These are phyloP conservation scores for Podospora pseudocomata DNA, from an alignment of 495 filamentous ascomycete species.

Conservation along the genomic window DNA sequence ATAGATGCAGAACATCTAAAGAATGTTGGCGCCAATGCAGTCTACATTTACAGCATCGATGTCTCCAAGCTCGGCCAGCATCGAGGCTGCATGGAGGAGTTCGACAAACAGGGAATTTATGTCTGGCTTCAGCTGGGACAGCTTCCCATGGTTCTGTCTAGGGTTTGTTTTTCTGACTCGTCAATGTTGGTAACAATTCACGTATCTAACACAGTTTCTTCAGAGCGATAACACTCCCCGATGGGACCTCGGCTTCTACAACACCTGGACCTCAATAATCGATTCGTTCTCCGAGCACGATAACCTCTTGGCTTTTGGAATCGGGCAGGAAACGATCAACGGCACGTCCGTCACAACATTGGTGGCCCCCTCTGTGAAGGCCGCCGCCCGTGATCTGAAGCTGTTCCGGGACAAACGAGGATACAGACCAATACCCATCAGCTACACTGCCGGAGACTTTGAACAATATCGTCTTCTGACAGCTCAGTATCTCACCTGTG, in stretches of 20 bases:
- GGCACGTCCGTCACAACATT: conserved; percentile 51
- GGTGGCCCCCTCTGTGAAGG: conserved; percentile 75
- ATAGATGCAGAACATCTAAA: conserved; percentile 70
- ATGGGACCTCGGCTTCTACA: conserved; percentile 64
- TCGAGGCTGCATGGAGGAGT: conserved; percentile 62
- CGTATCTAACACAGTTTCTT: background rate
- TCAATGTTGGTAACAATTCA: background rate
- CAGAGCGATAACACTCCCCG: conserved; percentile 11
- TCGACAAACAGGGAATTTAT: conserved; percentile 70
- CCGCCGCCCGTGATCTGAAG: conserved; percentile 72
- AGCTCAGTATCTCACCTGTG: conserved; percentile 77
- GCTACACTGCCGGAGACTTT: conserved; percentile 79
- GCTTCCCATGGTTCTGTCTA: conserved; percentile 47
- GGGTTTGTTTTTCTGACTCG: background rate
- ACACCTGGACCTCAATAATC: conserved; percentile 60
- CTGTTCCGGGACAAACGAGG: conserved; percentile 64
- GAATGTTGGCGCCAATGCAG: conserved; percentile 69
- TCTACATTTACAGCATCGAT: conserved; percentile 81
- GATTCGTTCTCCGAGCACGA: conserved; percentile 70
- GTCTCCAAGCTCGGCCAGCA: conserved; percentile 51
- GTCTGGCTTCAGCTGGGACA: conserved; percentile 54
- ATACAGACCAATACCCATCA: conserved; percentile 73
- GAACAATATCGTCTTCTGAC: conserved; percentile 69
- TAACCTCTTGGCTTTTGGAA: conserved; percentile 71
- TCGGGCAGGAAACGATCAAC: conserved; percentile 75